These are phyloP conservation scores for Ophiostoma novo-ulmi DNA, from an alignment of 2,329 filamentous ascomycete species.

Conservation along the genomic window DNA sequence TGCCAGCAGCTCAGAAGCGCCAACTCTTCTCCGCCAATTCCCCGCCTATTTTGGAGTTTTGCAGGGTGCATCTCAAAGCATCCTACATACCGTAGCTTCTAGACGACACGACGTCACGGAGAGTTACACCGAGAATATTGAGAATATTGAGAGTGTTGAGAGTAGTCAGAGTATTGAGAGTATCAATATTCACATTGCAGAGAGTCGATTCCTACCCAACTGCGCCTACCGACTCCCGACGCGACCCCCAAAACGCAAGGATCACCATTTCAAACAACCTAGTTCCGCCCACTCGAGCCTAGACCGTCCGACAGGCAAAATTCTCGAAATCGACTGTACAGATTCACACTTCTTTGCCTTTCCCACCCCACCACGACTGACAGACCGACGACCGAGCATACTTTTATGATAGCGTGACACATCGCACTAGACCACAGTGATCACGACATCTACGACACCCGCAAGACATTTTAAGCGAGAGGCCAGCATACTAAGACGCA, in stretches of 20 bases:
- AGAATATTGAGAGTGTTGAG: too few relatives aligned
- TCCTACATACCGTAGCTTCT: not conserved
- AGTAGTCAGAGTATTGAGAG: not conserved
- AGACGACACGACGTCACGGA: not conserved
- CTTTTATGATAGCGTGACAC: too few relatives aligned
- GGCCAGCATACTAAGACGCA: not conserved
- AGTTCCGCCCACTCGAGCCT: not conserved
- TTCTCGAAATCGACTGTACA: not conserved
- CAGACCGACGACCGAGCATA: not conserved
- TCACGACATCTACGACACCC: not conserved
- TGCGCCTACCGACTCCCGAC: not conserved
- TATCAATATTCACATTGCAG: not conserved
- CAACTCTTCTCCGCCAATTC: slow-evolving; percentile 3
- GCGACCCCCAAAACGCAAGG: slow-evolving; percentile 17
- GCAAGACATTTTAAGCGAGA: not conserved
- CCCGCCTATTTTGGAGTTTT: not conserved
- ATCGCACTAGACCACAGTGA: too few relatives aligned
- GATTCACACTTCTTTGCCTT: not conserved
- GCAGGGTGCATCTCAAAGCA: not conserved
- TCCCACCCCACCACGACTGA: not conserved
- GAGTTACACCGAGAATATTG: not conserved
- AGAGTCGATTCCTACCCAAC: not conserved
- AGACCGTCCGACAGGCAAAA: not conserved
- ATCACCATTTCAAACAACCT: slow-evolving; percentile 13
- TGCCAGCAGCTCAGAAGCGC: not conserved